phyloP scores from a whole-genome alignment of 106 monocot species.

The Phalaenopsis aphrodite region DNA sequence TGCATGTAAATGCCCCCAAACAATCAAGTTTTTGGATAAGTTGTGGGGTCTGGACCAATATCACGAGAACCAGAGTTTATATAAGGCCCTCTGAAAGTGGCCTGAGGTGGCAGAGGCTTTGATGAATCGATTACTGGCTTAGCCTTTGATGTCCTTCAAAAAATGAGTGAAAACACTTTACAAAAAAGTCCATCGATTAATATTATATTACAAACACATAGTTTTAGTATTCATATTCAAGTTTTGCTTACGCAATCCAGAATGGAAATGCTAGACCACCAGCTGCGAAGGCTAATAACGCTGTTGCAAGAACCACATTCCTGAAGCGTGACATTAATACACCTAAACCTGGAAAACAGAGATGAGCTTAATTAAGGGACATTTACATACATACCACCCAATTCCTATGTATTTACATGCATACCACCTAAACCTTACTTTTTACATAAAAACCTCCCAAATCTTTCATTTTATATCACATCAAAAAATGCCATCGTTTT shows the following conservation, averaged over 20 bases:
- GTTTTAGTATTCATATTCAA: neutral
- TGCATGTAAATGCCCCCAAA: too few species aligned
- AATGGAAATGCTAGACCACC: constrained; percentile 81
- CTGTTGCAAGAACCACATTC: constrained; percentile 57
- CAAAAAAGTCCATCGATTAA: neutral
- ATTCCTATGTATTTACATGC: too few species aligned
- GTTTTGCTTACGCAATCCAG: constrained; percentile 50
- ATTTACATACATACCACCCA: too few species aligned
- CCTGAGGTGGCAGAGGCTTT: constrained; percentile 94
- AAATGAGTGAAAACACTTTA: neutral
- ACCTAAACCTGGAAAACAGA: constrained; percentile 15
- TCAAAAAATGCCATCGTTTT: too few species aligned
- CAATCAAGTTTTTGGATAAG: constrained; percentile 42
- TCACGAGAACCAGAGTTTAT: constrained; percentile 90
- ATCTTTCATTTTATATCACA: too few species aligned
- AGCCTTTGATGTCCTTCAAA: constrained; percentile 59
- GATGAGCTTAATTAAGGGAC: neutral
- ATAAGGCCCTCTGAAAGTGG: constrained; percentile 92
- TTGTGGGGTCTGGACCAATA: constrained; percentile 70
- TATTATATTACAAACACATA: neutral
- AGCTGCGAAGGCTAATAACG: constrained; percentile 68
- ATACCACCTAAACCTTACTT: too few species aligned
- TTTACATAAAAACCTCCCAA: too few species aligned
- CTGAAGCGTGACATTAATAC: constrained; percentile 60
- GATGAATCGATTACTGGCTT: constrained; percentile 80